phyloP scores from a whole-genome alignment of 192 early-diverging fungal genomes.

The Jimgerdemannia flammicorona region DNA sequence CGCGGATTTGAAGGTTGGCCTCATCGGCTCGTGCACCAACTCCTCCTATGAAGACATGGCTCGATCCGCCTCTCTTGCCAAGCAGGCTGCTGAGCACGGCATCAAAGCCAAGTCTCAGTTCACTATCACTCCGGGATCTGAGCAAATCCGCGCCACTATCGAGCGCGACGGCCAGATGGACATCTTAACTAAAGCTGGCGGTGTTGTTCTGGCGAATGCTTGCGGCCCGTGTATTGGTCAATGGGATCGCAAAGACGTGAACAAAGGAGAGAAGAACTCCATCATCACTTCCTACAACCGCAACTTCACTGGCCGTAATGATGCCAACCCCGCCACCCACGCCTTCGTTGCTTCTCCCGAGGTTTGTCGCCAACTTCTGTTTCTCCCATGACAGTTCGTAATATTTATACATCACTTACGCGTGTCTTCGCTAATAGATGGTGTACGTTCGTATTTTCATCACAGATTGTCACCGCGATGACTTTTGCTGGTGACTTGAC shows the following conservation, averaged over 20 bases:
- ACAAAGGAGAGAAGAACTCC: conserved; percentile 96
- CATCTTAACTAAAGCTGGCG: conserved; percentile 74
- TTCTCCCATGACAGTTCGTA: too few species aligned
- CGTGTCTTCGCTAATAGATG: too few species aligned
- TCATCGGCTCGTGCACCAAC: conserved; percentile 99
- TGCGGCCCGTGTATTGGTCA: conserved; percentile 99
- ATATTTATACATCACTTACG: too few species aligned
- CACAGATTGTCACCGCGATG: conserved; percentile 81
- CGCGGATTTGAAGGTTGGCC: conserved; percentile 78
- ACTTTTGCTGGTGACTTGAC: conserved; percentile 88
- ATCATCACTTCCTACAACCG: conserved; percentile 99
- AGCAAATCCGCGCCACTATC: conserved; percentile 97
- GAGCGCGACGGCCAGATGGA: conserved; percentile 86
- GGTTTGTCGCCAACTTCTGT: conserved; percentile 17
- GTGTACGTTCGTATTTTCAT: background rate
- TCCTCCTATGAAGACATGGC: conserved; percentile 98
- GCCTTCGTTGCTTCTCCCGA: conserved; percentile 96
- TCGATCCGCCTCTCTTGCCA: conserved; percentile 84
- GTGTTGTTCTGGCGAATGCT: conserved; percentile 92
- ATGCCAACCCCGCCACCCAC: conserved; percentile 95
- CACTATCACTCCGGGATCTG: conserved; percentile 93
- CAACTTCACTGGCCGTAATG: conserved; percentile 99
- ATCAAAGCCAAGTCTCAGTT: conserved; percentile 81
- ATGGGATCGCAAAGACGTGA: conserved; percentile 96
- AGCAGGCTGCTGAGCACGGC: conserved; percentile 78